phyloP scores from a whole-genome alignment of 331 rosid genomes.

The Cydonia oblonga region DNA sequence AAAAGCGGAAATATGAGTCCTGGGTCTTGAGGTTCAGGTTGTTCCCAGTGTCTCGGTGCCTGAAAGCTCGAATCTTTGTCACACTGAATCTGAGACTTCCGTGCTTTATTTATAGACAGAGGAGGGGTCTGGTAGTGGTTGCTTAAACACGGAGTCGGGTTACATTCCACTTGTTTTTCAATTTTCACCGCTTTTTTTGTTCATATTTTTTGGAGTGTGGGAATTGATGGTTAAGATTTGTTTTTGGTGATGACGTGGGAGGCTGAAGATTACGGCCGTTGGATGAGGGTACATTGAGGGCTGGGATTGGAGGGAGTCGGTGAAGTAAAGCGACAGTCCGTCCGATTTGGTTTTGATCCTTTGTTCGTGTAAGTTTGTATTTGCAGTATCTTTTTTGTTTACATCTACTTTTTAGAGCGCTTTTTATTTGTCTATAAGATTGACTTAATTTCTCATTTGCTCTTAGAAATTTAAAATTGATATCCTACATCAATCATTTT shows the following conservation, averaged over 20 bases:
- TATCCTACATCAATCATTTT: too few species aligned
- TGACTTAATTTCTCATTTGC: too few species aligned
- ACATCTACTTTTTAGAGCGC: neutral
- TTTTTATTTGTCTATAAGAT: accelerated
- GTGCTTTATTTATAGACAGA: conserved; percentile 17
- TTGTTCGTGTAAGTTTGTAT: neutral
- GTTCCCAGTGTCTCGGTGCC: neutral
- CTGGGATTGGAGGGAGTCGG: conserved; percentile 12
- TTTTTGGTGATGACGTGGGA: neutral
- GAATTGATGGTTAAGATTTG: neutral
- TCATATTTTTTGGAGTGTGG: neutral
- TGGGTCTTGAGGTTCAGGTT: neutral
- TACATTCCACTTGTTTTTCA: neutral
- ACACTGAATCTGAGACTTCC: neutral
- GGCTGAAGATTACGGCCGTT: conserved; percentile 3
- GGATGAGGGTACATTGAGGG: conserved; percentile 11
- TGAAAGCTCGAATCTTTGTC: neutral
- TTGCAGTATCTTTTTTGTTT: neutral
- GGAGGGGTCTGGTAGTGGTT: neutral
- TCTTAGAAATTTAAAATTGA: too few species aligned
- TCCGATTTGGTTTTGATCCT: neutral
- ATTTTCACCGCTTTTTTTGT: neutral
- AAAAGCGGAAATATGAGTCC: neutral
- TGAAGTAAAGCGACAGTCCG: conserved; percentile 9
- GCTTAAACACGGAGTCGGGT: neutral